These are phyloP conservation scores for Ettlia oleoabundans DNA, from an alignment of 139 green algal genomes.

Conservation along the genomic window DNA sequence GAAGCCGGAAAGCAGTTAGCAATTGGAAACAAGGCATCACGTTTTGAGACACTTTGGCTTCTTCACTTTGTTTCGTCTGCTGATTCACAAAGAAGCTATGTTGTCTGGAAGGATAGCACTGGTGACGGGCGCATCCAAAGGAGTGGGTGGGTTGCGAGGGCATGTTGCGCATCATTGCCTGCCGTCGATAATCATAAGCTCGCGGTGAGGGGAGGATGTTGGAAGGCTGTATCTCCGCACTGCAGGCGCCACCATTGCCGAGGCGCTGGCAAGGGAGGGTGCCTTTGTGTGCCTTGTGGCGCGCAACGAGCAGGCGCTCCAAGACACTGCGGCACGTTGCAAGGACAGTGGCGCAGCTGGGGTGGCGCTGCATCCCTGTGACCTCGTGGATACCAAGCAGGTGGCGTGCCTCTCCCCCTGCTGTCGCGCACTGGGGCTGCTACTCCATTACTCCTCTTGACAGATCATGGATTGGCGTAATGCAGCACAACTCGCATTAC, in stretches of 20 bases:
- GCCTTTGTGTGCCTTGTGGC: not conserved
- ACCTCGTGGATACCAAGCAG: not conserved
- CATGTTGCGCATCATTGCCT: not conserved
- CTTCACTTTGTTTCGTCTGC: too few species aligned
- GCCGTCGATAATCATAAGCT: too few species aligned
- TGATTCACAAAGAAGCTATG: too few species aligned
- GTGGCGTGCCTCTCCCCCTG: too few species aligned
- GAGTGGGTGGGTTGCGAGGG: not conserved
- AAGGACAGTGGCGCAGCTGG: not conserved
- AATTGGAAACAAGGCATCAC: too few species aligned
- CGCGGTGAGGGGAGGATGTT: too few species aligned
- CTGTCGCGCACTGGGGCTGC: too few species aligned
- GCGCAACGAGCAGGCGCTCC: not conserved
- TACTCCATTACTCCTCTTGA: too few species aligned
- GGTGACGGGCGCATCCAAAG: not conserved
- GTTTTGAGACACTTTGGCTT: too few species aligned
- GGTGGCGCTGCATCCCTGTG: not conserved
- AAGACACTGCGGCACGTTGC: not conserved
- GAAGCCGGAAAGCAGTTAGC: too few species aligned
- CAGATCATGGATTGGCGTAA: too few species aligned
- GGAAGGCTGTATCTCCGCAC: too few species aligned
- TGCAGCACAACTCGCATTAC: not conserved
- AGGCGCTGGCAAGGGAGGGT: not conserved
- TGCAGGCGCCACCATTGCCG: slow-evolving; percentile 2
- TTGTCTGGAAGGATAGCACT: slow-evolving; percentile 24